Evolutionary conservation across 176 grass and related monocot genomes (phyloP).

Genomic region (Phragmites australis): DNA sequence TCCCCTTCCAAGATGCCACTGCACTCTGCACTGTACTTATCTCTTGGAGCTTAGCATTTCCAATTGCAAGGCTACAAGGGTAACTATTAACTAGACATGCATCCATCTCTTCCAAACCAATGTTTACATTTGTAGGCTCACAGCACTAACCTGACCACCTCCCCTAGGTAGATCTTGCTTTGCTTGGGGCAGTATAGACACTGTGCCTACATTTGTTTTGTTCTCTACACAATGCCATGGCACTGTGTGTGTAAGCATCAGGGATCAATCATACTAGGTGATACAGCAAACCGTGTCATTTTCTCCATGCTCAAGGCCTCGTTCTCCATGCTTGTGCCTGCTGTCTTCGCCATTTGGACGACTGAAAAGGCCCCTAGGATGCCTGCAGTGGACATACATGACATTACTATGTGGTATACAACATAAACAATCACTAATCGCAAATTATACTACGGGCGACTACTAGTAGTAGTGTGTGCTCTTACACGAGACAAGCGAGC

Average conservation of each 20-base stretch:
- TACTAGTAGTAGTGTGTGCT: not conserved
- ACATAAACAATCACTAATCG: not conserved
- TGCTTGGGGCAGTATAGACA: not conserved
- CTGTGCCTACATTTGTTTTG: conserved; percentile 2
- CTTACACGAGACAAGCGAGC: not conserved
- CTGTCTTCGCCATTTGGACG: not conserved
- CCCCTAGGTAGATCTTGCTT: conserved; percentile 30
- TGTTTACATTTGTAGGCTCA: too few species aligned
- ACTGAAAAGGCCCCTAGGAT: not conserved
- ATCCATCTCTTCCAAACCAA: not conserved
- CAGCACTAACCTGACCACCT: too few species aligned
- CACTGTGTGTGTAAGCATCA: conserved; percentile 2
- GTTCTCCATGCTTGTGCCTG: not conserved
- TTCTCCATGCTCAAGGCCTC: not conserved
- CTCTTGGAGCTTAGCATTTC: not conserved
- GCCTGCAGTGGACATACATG: not conserved
- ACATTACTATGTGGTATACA: not conserved
- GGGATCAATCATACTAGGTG: not conserved
- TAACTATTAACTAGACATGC: too few species aligned
- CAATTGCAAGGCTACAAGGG: not conserved
- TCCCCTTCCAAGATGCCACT: not conserved
- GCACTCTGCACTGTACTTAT: conserved; percentile 1
- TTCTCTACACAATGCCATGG: conserved; percentile 17
- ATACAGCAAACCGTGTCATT: not conserved
- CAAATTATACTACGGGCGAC: not conserved